A percentile compares a stretch with the other conserved stretches of the same genome.
phyloP scores from a whole-genome alignment of 352 stramenopile genomes.

The Phytophthora pseudosyringae region DNA sequence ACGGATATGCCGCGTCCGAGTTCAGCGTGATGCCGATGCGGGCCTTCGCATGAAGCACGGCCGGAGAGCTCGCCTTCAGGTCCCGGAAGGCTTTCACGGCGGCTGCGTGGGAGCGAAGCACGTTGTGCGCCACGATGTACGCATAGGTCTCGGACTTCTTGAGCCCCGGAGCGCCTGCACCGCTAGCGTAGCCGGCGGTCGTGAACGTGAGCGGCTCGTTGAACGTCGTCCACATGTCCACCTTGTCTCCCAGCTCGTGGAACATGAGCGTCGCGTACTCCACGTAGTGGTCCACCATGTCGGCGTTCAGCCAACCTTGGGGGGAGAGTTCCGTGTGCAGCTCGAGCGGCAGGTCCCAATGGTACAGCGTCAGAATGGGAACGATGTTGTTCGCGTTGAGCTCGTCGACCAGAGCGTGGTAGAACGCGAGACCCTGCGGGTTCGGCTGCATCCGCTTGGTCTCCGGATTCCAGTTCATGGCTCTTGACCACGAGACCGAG shows the following conservation, averaged over 20 bases:
- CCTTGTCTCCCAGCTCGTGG: conserved; percentile 88
- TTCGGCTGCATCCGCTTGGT: conserved; percentile 76
- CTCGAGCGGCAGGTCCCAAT: conserved; percentile 94
- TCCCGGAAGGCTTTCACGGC: conserved; percentile 86
- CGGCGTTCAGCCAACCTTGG: conserved; percentile 73
- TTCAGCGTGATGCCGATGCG: conserved; percentile 93
- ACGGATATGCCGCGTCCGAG: conserved; percentile 77
- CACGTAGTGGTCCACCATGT: conserved; percentile 73
- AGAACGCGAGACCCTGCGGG: conserved; percentile 91
- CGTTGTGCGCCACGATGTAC: conserved; percentile 83
- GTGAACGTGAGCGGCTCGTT: conserved; percentile 93
- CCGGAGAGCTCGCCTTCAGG: conserved; percentile 55
- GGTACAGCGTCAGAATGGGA: conserved; percentile 96
- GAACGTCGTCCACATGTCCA: conserved; percentile 95
- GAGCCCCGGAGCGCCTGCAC: conserved; percentile 48
- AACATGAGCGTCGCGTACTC: conserved; percentile 94
- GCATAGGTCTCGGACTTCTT: conserved; percentile 53
- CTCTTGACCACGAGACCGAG: conserved; percentile 93
- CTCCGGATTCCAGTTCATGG: conserved; percentile 81
- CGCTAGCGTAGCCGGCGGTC: conserved; percentile 87
- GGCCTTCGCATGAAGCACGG: conserved; percentile 48
- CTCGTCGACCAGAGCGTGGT: conserved; percentile 92
- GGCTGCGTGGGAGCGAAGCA: conserved; percentile 90
- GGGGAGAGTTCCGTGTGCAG: conserved; percentile 81
- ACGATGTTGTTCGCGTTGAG: conserved; percentile 80